Base-by-base conservation (phyloP, 1,284 basidiomycete genomes). In the Megacollybia platyphylla region DNA sequence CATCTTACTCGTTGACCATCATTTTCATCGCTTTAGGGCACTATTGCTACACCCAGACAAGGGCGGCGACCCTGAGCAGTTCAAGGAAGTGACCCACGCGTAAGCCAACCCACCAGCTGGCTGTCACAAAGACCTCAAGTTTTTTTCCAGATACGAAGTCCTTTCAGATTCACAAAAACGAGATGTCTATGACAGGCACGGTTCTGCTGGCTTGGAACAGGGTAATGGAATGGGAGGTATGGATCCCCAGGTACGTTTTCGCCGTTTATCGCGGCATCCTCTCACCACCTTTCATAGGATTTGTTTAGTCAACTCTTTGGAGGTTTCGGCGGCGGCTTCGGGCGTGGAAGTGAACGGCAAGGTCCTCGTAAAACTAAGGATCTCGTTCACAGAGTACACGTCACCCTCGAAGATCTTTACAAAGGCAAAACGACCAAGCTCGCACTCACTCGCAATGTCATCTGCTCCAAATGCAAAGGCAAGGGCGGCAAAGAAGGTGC, bases 341-440 rank as follows among this genome's bases (percentile, higher is more conserved):
- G 78, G 45, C 72, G 73, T 11, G 73, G 66, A 15, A 64, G 66
- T 39, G 70, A 83, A 43, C 75, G 73, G 6, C 70, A 73, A 44
- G 91, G 90, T n/a, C 85, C 87, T n/a, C 85, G 89, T 57, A 93
- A 88, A 62, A 97, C 93, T 51, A 97, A 97, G 64, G 96, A 99
- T 62, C 87, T 99, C 52, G 87, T 97, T 7, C 96, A 99, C 68
- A 88, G 93, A 48, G 89, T 98, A 54, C 78, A 87, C 57, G 94
- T 97, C 54, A 82, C 91, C 35, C 81, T 98, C 54, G 94, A 98
- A 65, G 96, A 99, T 62, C 78, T 98, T 7, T 98, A 97, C 79
- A 90, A 87, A 62, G 94, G 96, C 65, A 98, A 98, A 69, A 89
- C 91, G 4, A 92, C 93, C 44, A 98, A 98, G 67, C 86, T 99